Conservation (phyloP, 2,329 filamentous ascomycete genomes). For the Corinectria fuckeliana region DNA sequence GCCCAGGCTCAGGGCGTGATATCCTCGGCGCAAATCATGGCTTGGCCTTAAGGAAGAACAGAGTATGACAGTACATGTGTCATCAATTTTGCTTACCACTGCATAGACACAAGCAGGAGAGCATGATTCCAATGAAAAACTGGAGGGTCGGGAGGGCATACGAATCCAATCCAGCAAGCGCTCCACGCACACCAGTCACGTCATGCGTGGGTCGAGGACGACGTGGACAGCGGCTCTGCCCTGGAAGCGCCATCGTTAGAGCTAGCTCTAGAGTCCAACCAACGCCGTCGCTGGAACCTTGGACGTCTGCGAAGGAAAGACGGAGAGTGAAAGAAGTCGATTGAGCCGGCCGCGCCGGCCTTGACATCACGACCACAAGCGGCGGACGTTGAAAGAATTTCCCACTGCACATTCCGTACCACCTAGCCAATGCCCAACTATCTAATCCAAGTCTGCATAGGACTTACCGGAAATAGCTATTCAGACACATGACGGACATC, state of each 20-base stretch:
- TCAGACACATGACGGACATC: not conserved
- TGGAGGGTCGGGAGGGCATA: not conserved
- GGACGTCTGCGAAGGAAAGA: not conserved
- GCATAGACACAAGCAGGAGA: not conserved
- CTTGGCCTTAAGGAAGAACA: not conserved
- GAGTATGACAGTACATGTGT: not conserved
- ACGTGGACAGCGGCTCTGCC: slow-evolving; percentile 21
- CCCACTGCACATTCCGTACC: not conserved
- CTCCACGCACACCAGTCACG: slow-evolving; percentile 9
- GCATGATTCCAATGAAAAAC: not conserved
- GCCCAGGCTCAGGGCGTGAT: not conserved
- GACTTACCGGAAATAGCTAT: too few relatives aligned
- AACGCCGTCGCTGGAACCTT: not conserved
- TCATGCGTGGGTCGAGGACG: slow-evolving; percentile 26
- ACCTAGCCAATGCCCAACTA: too few relatives aligned
- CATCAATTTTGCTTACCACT: not conserved
- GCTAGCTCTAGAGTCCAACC: not conserved
- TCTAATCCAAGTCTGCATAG: too few relatives aligned
- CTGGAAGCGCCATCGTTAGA: not conserved
- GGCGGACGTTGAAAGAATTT: not conserved
- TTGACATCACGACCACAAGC: not conserved
- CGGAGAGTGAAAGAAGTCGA: not conserved
- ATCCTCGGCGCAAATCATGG: not conserved
- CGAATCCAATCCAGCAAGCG: not conserved
- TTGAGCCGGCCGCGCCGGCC: not conserved